Evolutionary conservation across 805 yeast genomes (phyloP).

Genomic region (Saturnispora serradocipensis): DNA sequence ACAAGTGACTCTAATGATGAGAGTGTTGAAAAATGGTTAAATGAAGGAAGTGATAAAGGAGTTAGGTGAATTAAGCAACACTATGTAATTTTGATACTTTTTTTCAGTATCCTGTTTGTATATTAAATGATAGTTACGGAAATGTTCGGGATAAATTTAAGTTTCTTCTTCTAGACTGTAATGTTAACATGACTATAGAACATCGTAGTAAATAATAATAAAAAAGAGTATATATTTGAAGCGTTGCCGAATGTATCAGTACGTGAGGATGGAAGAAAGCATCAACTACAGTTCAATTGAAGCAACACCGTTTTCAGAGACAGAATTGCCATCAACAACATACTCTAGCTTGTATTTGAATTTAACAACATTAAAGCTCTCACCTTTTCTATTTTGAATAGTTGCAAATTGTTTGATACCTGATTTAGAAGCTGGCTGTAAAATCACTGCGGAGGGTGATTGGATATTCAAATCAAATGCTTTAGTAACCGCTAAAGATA

Average conservation of each 20-base stretch:
- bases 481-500: slow-evolving; percentile 29
- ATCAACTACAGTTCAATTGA: slow-evolving; percentile 9
- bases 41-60: background rate
- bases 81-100: background rate
- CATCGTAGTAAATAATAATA: background rate
- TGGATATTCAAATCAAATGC: slow-evolving; percentile 21
- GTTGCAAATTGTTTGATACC: slow-evolving; percentile 22
- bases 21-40: slow-evolving; percentile 2
- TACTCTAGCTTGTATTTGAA: slow-evolving; percentile 70
- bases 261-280: background rate
- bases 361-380: slow-evolving; percentile 31
- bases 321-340: slow-evolving; percentile 34
- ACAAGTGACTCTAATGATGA: slow-evolving; percentile 3
- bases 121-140: background rate
- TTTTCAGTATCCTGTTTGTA: background rate
- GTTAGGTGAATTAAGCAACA: background rate
- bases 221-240: background rate
- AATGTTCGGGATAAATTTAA: background rate
- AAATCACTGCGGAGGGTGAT: slow-evolving; percentile 19
- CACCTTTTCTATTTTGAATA: slow-evolving; percentile 16
- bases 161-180: background rate
- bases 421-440: slow-evolving; percentile 14
- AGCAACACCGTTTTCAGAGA: slow-evolving; percentile 52
- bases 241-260: background rate
- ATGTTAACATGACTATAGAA: background rate